Evolutionary conservation across 2,329 filamentous ascomycete genomes (phyloP).

Genomic region (Aureobasidium sp.): DNA sequence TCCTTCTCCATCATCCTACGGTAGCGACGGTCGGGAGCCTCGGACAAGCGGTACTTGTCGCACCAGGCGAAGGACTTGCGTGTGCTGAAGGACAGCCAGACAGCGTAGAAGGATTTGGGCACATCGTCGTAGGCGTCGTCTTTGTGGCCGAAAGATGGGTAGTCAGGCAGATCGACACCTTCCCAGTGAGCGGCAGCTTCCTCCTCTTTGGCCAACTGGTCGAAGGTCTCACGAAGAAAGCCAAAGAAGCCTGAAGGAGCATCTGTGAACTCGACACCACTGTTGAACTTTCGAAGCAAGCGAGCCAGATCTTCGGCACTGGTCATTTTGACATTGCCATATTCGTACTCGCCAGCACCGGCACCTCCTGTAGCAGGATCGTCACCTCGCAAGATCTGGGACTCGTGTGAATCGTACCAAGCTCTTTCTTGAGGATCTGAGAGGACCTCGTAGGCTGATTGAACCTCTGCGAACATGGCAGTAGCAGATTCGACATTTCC

Average conservation of each 20-base stretch:
- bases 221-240: constrained; percentile 79
- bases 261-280: constrained; percentile 82
- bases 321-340: constrained; percentile 78
- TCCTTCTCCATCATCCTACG: constrained; percentile 95
- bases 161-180: constrained; percentile 65
- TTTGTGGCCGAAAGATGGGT: constrained; percentile 86
- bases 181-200: constrained; percentile 77
- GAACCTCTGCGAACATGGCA: constrained; percentile 87
- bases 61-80: constrained; percentile 91
- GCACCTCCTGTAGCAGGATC: constrained; percentile 48
- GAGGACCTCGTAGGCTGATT: constrained; percentile 95
- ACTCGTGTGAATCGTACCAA: constrained; percentile 97
- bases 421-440: constrained; percentile 95
- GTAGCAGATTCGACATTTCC: constrained; percentile 88
- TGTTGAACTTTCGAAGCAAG: constrained; percentile 84
- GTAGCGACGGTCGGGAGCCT: constrained; percentile 87
- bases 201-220: constrained; percentile 84
- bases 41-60: constrained; percentile 83
- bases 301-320: constrained; percentile 82
- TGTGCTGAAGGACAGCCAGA: constrained; percentile 86
- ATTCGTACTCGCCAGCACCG: constrained; percentile 60
- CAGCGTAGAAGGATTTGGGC: constrained; percentile 82
- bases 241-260: constrained; percentile 87
- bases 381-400: constrained; percentile 79
- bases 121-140: constrained; percentile 78